Conservation (phyloP, 371 early-diverging fungal species). For the Neoconidiobolus thromboides region DNA sequence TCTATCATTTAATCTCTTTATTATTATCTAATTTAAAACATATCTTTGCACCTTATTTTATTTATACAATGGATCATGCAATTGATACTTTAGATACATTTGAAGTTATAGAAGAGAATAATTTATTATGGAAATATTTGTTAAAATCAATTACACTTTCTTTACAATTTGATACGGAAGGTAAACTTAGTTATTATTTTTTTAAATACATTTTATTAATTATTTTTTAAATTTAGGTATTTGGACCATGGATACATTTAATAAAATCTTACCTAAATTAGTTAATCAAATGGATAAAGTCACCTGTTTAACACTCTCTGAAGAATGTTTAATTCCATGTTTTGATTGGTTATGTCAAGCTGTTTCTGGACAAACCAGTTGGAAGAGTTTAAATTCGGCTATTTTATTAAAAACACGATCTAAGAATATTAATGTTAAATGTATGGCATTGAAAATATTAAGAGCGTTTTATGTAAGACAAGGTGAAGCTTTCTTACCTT, state of each 20-base stretch:
- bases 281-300: slow-evolving; percentile 52
- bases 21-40: slow-evolving; percentile 62
- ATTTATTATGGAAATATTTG: slow-evolving; percentile 15
- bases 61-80: slow-evolving; percentile 50
- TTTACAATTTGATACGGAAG: slow-evolving; percentile 13
- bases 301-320: slow-evolving; percentile 17
- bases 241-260: slow-evolving; percentile 52
- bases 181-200: not conserved
- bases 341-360: slow-evolving; percentile 67
- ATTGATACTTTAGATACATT: slow-evolving; percentile 26
- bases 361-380: slow-evolving; percentile 53
- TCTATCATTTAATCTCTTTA: slow-evolving; percentile 54
- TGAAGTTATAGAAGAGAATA: not conserved
- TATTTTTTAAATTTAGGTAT: slow-evolving; percentile 12
- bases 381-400: slow-evolving; percentile 74
- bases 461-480: slow-evolving; percentile 64
- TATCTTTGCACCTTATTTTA: slow-evolving; percentile 68
- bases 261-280: slow-evolving; percentile 43
- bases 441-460: slow-evolving; percentile 45
- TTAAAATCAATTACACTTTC: slow-evolving; percentile 15
- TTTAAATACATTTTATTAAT: too few species aligned
- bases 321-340: slow-evolving; percentile 41
- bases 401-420: slow-evolving; percentile 57
- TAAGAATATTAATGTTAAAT: slow-evolving; percentile 44
- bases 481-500: slow-evolving; percentile 78